phyloP scores from a whole-genome alignment of 73 alveolate genomes.

The Paramecium biaurelia region DNA sequence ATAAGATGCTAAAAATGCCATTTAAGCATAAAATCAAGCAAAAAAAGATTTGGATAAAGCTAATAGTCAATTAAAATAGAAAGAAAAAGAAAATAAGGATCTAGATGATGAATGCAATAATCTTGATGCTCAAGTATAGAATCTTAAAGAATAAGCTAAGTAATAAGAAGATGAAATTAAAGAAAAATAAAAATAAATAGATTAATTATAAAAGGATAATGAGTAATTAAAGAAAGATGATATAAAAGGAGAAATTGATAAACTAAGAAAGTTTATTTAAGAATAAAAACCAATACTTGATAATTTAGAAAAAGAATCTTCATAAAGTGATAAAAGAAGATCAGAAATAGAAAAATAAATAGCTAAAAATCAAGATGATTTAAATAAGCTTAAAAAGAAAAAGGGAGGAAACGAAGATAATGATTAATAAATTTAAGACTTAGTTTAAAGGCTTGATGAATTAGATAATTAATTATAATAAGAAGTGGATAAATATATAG shows the following conservation, averaged over 20 bases:
- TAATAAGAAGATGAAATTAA: neutral
- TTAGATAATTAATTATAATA: neutral
- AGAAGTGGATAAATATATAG: constrained; percentile 10
- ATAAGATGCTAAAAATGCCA: constrained; percentile 31
- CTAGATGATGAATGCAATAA: neutral
- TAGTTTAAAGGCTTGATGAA: neutral
- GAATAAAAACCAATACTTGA: constrained; percentile 9
- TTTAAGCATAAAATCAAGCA: neutral
- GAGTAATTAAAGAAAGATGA: neutral
- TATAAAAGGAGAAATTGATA: constrained; percentile 1
- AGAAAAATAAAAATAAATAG: neutral
- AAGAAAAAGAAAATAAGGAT: neutral
- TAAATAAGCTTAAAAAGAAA: neutral
- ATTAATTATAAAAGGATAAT: neutral
- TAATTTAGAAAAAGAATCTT: neutral
- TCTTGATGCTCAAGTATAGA: neutral
- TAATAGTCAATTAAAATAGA: neutral
- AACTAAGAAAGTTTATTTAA: neutral
- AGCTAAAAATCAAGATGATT: neutral
- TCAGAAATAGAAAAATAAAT: neutral
- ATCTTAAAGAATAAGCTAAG: neutral
- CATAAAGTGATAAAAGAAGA: constrained; percentile 9
- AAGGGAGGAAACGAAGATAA: neutral
- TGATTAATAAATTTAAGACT: neutral
- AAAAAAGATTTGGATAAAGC: constrained; percentile 25